These are phyloP conservation scores for Botrytis paeoniae DNA, from an alignment of 2,329 filamentous ascomycete species.

Conservation along the genomic window DNA sequence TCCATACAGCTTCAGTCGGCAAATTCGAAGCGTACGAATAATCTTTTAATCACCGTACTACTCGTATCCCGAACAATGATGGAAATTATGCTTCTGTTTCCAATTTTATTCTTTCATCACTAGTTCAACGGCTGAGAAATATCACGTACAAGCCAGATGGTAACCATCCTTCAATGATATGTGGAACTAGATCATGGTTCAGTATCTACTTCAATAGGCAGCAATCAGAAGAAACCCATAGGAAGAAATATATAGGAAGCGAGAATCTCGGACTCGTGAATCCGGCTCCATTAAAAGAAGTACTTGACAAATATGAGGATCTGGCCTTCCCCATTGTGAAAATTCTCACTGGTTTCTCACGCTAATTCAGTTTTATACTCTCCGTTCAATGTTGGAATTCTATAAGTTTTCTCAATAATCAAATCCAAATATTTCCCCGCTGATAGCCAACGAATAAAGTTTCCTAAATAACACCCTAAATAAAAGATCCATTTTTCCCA, in stretches of 20 bases:
- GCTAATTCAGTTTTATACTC: neutral
- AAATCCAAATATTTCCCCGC: neutral
- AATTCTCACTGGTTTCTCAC: neutral
- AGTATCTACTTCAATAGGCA: neutral
- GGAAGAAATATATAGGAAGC: neutral
- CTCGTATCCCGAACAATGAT: neutral
- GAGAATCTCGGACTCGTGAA: neutral
- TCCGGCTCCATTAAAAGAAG: neutral
- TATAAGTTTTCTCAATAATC: neutral
- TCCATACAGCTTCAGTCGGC: neutral
- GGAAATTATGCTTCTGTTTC: neutral
- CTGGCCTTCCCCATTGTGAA: neutral
- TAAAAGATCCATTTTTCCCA: neutral
- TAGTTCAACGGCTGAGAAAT: neutral
- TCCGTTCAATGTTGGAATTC: neutral
- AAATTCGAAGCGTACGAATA: neutral
- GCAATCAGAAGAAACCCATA: accelerated
- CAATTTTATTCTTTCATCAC: neutral
- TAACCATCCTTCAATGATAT: neutral
- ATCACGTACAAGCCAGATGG: neutral
- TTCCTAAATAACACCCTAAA: neutral
- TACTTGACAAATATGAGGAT: neutral
- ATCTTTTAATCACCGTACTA: neutral
- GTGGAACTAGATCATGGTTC: neutral
- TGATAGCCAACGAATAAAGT: neutral